Percentiles rank a stretch among this genome's conserved stretches.
phyloP scores from a whole-genome alignment of 164 flowering plant genomes.

The Paratinospora sagittata region DNA sequence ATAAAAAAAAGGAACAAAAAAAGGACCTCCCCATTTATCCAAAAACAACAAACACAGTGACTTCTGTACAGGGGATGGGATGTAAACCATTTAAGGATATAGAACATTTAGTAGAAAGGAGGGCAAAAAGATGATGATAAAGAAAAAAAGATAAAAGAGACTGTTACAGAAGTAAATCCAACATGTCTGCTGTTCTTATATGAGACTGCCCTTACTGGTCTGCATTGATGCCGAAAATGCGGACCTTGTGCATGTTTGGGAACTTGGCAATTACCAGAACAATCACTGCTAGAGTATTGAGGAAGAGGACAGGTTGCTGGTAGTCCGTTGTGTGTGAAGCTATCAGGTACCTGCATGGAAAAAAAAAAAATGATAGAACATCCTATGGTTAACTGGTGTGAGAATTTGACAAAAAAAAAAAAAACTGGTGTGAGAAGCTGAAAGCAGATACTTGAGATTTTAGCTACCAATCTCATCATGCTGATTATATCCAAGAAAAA shows the following conservation, averaged over 20 bases:
- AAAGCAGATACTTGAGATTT: too few species aligned
- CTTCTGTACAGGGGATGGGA: conserved; percentile 3
- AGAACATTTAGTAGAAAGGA: conserved; percentile 20
- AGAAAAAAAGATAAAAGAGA: not conserved
- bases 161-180: too few species aligned
- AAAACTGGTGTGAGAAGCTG: too few species aligned
- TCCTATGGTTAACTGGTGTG: not conserved
- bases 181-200: not conserved
- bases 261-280: conserved; percentile 74
- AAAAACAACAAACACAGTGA: not conserved
- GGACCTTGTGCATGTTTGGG: conserved; percentile 86
- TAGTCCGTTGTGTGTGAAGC: conserved; percentile 87
- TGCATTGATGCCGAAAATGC: conserved; percentile 29
- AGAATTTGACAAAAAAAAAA: too few species aligned
- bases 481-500: not conserved
- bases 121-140: conserved; percentile 7
- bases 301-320: conserved; percentile 66
- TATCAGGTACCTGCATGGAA: conserved; percentile 59
- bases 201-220: conserved; percentile 12
- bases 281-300: conserved; percentile 65
- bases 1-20: too few species aligned
- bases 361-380: not conserved
- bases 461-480: too few species aligned
- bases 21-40: not conserved
- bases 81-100: not conserved